Evolutionary conservation across 331 rosid species (phyloP).

Genomic region (Quercus phellos): DNA sequence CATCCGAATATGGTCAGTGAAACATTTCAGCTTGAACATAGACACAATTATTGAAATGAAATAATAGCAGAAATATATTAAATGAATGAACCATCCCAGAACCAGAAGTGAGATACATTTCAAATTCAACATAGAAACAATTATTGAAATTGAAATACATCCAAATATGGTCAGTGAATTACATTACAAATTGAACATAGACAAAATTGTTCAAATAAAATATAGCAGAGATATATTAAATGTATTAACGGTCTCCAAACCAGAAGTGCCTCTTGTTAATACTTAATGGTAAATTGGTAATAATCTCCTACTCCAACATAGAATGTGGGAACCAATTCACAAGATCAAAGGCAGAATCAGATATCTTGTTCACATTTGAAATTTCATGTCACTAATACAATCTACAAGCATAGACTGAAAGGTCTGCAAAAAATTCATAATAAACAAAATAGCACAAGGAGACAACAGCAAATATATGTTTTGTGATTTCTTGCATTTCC

Average conservation of each 20-base stretch:
- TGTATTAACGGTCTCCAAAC: neutral
- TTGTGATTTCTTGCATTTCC: neutral
- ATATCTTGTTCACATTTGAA: neutral
- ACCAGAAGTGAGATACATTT: neutral
- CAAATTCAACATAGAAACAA: neutral
- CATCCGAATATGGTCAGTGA: slow-evolving; percentile 19
- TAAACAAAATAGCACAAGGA: neutral
- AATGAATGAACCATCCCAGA: neutral
- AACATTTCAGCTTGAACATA: slow-evolving; percentile 6
- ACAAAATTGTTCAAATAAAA: neutral
- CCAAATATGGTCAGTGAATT: slow-evolving; percentile 14
- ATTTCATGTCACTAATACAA: neutral
- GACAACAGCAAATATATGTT: neutral
- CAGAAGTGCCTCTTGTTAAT: neutral
- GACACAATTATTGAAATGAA: neutral
- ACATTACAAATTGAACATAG: neutral
- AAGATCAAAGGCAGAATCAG: neutral
- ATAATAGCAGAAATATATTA: neutral
- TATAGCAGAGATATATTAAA: neutral
- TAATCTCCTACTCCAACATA: neutral
- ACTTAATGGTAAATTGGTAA: neutral
- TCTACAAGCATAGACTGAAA: neutral
- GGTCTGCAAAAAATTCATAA: neutral
- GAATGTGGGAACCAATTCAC: neutral
- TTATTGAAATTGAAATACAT: neutral